Evolutionary conservation across 352 stramenopile genomes (phyloP).

Genomic region (Aphanomyces stellatus): DNA sequence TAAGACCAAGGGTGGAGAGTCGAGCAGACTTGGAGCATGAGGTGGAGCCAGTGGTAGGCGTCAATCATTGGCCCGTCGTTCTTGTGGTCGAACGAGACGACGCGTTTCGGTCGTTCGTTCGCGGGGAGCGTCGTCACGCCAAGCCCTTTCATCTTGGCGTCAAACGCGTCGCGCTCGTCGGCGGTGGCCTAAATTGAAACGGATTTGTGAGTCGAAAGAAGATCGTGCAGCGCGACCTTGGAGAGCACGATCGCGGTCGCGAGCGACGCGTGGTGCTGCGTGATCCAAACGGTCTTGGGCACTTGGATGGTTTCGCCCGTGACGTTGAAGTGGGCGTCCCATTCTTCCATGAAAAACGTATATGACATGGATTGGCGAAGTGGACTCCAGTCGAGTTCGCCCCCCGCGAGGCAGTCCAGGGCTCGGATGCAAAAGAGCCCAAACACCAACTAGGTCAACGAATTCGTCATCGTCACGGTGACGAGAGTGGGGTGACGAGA

Average conservation of each 20-base stretch:
- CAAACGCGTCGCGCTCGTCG: slow-evolving; percentile 37
- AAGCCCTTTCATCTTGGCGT: slow-evolving; percentile 61
- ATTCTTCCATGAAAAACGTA: slow-evolving; percentile 41
- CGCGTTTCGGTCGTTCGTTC: slow-evolving; percentile 40
- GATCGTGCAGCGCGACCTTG: no score
- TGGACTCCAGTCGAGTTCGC: slow-evolving; percentile 50
- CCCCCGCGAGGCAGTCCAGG: slow-evolving; percentile 56
- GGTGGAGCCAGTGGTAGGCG: slow-evolving; percentile 65
- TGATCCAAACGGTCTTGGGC: slow-evolving; percentile 76
- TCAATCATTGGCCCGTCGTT: slow-evolving; percentile 42
- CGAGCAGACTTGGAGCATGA: slow-evolving; percentile 58
- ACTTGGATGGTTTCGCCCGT: slow-evolving; percentile 26
- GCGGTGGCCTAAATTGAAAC: slow-evolving; percentile 32
- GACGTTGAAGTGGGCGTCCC: slow-evolving; percentile 23
- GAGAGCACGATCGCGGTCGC: slow-evolving; percentile 63
- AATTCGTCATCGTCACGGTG: background rate
- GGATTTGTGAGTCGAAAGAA: background rate
- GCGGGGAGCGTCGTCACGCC: slow-evolving; percentile 53
- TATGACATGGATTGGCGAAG: slow-evolving; percentile 51
- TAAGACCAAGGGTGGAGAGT: background rate
- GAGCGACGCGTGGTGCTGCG: slow-evolving; percentile 57
- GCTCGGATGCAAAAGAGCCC: slow-evolving; percentile 84
- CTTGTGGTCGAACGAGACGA: slow-evolving; percentile 25
- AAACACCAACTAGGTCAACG: slow-evolving; percentile 63
- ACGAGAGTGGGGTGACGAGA: no score